Evolutionary conservation across 1,284 basidiomycete genomes (phyloP).

Genomic region (Moniliella sp.): DNA sequence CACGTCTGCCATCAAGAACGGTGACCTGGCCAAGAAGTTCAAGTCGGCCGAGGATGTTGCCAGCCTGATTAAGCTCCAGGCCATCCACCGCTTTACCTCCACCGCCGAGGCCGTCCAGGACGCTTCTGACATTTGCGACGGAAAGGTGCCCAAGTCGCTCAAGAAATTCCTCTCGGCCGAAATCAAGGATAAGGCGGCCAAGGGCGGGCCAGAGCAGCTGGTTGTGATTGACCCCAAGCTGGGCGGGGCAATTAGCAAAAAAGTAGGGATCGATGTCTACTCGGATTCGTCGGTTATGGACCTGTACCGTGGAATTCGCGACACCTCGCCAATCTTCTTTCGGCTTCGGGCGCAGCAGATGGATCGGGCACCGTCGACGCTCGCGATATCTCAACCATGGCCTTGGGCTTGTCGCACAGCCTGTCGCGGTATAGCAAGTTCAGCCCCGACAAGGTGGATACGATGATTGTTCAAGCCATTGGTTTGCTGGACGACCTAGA

Average conservation of each 20-base stretch:
- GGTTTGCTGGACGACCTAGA: slow-evolving; percentile 93
- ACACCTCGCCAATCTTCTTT: slow-evolving; percentile 70
- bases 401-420: slow-evolving; percentile 85
- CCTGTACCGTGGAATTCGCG: slow-evolving; percentile 82
- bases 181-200: slow-evolving; percentile 47
- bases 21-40: slow-evolving; percentile 79
- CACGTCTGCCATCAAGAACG: too few relatives aligned
- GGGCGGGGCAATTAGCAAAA: slow-evolving; percentile 74
- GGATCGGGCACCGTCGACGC: slow-evolving; percentile 36
- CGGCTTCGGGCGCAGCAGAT: slow-evolving; percentile 45
- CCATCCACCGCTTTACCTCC: slow-evolving; percentile 82
- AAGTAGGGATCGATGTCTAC: slow-evolving; percentile 69
- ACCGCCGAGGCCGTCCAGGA: slow-evolving; percentile 98
- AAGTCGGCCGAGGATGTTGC: slow-evolving; percentile 71
- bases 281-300: slow-evolving; percentile 50
- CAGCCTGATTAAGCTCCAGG: slow-evolving; percentile 62
- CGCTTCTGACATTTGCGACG: slow-evolving; percentile 70
- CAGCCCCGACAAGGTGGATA: slow-evolving; percentile 96
- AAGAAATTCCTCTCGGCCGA: slow-evolving; percentile 82
- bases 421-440: slow-evolving; percentile 87
- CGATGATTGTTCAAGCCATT: slow-evolving; percentile 99
- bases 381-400: slow-evolving; percentile 92
- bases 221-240: slow-evolving; percentile 75
- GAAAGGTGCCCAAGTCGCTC: slow-evolving; percentile 72
- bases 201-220: slow-evolving; percentile 51